Percentiles rank a stretch among this genome's conserved stretches.
Evolutionary conservation across 1,284 basidiomycete species (phyloP).

Genomic region (Marasmius oreades): DNA sequence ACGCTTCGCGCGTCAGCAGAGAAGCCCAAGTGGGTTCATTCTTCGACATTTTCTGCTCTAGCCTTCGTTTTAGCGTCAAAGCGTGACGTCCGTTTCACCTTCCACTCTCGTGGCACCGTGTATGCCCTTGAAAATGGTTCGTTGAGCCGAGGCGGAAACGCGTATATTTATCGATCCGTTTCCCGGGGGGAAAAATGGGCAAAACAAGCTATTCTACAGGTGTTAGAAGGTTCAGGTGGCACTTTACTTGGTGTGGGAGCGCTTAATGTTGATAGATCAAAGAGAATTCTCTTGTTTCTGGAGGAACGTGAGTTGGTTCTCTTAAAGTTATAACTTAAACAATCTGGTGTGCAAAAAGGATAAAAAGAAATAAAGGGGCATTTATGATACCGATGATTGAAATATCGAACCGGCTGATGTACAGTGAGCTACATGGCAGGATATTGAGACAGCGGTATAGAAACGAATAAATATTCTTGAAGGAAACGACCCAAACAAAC

Average conservation of each 20-base stretch:
- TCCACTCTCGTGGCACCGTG: slow-evolving; percentile 61
- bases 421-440: slow-evolving; percentile 24
- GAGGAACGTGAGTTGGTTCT: slow-evolving; percentile 77
- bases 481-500: neutral
- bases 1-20: slow-evolving; percentile 29
- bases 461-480: slow-evolving; percentile 7
- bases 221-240: slow-evolving; percentile 66
- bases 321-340: slow-evolving; percentile 37
- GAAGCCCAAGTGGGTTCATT: slow-evolving; percentile 65
- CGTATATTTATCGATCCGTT: slow-evolving; percentile 77
- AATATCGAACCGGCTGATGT: slow-evolving; percentile 19
- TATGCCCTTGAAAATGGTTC: slow-evolving; percentile 81
- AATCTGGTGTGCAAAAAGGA: neutral
- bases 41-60: slow-evolving; percentile 81
- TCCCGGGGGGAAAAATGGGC: slow-evolving; percentile 50
- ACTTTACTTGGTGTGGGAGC: slow-evolving; percentile 75
- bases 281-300: slow-evolving; percentile 59
- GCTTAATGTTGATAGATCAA: slow-evolving; percentile 31
- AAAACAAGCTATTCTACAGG: slow-evolving; percentile 74
- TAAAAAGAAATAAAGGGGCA: neutral
- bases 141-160: slow-evolving; percentile 66
- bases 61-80: slow-evolving; percentile 95
- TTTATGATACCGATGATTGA: slow-evolving; percentile 15
- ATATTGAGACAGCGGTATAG: slow-evolving; percentile 20
- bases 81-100: slow-evolving; percentile 80